Evolutionary conservation across 306 rosid species (phyloP), one percentile per base, ranked within the genome.

Genomic region (Purshia tridentata): DNA sequence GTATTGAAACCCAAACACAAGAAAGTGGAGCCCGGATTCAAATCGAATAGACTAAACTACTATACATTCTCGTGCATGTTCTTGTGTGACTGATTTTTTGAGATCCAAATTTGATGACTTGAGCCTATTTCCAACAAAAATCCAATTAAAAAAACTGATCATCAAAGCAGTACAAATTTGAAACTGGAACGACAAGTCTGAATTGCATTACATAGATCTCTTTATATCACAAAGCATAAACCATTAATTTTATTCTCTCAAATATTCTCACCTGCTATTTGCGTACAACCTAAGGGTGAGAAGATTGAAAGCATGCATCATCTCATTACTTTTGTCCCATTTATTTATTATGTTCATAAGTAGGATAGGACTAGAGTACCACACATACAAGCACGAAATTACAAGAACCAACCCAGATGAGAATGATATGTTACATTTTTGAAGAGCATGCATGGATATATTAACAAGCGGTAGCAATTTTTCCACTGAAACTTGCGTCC

Each of bases 401-500:
- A 4, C 23, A 56, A 13, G 9, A 47, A 29, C n/a, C 0, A 37
- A 35, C 29, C 58, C 6, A 2, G 45, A 29, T 3, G 46, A 49
- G 20, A 39, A 41, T 10, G 48, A 50, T 50, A 40, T 8, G 58
- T 10, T 5, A 0, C 52, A 39, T 19, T 70, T 54, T 18, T 45
- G 40, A 41, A 54, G 52, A 54, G 47, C 37, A 29, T 3, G 46
- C 65, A 8, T 5, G 47, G 8, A 8, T 61, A 19, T 29, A 14
- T 44, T 55, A 65, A 23, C 62, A 53, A 23, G 48, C 18, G 48
- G 56, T 29, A 18, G 56, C 67, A n/a, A 75, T 51, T 73, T 69
- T 74, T 41, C 74, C 65, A 66, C 15, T 8, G 23, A 70, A 59
- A 55, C 73, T 71, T 50, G 90, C 78, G 37, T 44, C 82, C 85